Conservation (phyloP, 768 basidiomycete genomes). For the Pulveroboletus sp. region DNA sequence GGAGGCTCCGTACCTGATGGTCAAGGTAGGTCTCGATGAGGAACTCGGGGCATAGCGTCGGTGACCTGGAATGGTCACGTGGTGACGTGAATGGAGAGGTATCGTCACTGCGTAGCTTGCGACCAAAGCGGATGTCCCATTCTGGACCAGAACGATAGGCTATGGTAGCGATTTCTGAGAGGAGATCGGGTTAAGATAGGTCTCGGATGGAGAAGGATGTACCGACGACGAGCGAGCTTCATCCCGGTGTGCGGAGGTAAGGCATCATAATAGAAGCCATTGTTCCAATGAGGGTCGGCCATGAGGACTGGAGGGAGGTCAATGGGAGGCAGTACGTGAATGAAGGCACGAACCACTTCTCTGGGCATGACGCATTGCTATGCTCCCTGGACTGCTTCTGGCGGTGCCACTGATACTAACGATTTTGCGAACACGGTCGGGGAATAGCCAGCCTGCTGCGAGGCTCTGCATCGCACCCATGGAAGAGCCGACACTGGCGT, state of each 20-base stretch:
- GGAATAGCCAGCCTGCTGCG: conserved; percentile 89
- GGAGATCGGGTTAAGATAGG: neutral
- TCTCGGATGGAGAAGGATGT: neutral
- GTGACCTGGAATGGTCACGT: conserved; percentile 34
- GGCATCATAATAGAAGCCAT: conserved; percentile 94
- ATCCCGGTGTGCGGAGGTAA: conserved; percentile 97
- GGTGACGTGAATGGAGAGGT: neutral
- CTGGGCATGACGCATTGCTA: conserved; percentile 96
- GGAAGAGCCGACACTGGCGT: conserved; percentile 89
- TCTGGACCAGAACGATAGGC: conserved; percentile 99
- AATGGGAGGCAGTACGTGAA: neutral
- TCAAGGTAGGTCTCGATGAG: conserved; percentile 98
- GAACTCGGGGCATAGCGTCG: conserved; percentile 93
- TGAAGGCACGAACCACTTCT: conserved; percentile 65
- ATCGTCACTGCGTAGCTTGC: conserved; percentile 49
- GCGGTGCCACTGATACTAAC: conserved; percentile 96
- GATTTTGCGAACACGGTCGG: conserved; percentile 82
- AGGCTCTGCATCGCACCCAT: conserved; percentile 99
- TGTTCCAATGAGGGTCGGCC: conserved; percentile 99
- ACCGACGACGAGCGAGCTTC: conserved; percentile 94
- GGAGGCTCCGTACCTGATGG: conserved; percentile 51
- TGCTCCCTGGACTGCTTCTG: conserved; percentile 82
- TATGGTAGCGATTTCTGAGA: conserved; percentile 93
- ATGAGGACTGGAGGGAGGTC: conserved; percentile 67
- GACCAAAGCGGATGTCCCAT: conserved; percentile 97